phyloP scores from a whole-genome alignment of 202 grass and related monocot genomes.

The Eragrostis tef region DNA sequence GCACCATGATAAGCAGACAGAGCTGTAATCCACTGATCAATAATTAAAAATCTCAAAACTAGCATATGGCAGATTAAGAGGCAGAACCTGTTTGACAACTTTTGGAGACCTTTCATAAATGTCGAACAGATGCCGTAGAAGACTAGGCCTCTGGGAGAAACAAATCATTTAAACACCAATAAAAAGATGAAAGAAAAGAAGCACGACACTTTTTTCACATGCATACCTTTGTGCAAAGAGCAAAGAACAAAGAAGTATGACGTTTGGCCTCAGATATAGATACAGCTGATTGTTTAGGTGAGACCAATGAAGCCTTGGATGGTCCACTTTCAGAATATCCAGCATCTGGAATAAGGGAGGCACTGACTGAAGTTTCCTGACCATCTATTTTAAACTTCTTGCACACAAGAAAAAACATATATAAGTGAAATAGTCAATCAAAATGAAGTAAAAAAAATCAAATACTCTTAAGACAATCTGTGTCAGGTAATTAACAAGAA shows the following conservation, averaged over 20 bases:
- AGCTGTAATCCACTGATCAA: slow-evolving; percentile 37
- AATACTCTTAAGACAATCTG: slow-evolving; percentile 21
- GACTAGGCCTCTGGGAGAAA: slow-evolving; percentile 74
- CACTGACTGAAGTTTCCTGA: slow-evolving; percentile 67
- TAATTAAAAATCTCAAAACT: slow-evolving; percentile 25
- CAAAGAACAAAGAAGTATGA: slow-evolving; percentile 84
- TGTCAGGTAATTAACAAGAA: slow-evolving; percentile 4
- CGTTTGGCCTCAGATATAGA: slow-evolving; percentile 70
- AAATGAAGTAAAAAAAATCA: slow-evolving; percentile 11
- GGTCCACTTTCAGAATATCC: slow-evolving; percentile 59
- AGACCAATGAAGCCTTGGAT: slow-evolving; percentile 46
- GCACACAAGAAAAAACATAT: slow-evolving; percentile 15
- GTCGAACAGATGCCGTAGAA: slow-evolving; percentile 80
- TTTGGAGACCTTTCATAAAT: slow-evolving; percentile 82
- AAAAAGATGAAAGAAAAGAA: slow-evolving; percentile 14
- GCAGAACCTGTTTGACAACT: slow-evolving; percentile 86
- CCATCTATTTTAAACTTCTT: slow-evolving; percentile 52
- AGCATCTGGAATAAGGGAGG: slow-evolving; percentile 58
- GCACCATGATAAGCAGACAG: slow-evolving; percentile 25
- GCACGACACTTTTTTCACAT: slow-evolving; percentile 20
- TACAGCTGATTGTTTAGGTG: slow-evolving; percentile 48
- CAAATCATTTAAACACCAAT: slow-evolving; percentile 43
- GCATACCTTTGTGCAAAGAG: slow-evolving; percentile 92
- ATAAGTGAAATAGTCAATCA: slow-evolving; percentile 34
- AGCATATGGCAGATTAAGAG: slow-evolving; percentile 30